phyloP scores from a whole-genome alignment of 2,329 filamentous ascomycete genomes.

The Pseudogymnoascus sp. region DNA sequence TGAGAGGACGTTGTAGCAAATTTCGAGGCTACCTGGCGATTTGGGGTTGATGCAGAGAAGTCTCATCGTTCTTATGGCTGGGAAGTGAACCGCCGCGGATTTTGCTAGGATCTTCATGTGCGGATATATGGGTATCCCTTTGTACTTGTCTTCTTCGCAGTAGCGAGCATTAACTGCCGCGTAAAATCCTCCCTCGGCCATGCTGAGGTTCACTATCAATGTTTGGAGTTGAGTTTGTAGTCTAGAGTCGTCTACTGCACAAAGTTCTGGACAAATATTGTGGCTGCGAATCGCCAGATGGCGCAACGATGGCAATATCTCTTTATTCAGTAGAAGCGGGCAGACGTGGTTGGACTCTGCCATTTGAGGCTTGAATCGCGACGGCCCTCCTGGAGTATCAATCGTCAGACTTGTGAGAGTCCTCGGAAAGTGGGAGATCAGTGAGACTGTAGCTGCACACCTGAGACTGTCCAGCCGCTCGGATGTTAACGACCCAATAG shows the following conservation, averaged over 20 bases:
- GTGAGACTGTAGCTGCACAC: neutral
- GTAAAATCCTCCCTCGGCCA: neutral
- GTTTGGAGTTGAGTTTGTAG: neutral
- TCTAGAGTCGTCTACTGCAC: neutral
- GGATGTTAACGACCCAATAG: neutral
- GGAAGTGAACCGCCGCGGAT: neutral
- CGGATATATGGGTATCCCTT: neutral
- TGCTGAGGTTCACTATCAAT: neutral
- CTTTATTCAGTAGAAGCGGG: neutral
- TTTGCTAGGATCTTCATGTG: neutral
- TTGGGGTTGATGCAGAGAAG: neutral
- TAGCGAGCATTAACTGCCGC: neutral
- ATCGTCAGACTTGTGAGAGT: conserved; percentile 6
- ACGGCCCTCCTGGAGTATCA: neutral
- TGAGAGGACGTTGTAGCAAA: neutral
- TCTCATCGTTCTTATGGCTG: neutral
- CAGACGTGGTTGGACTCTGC: neutral
- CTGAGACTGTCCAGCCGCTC: neutral
- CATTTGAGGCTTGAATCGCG: neutral
- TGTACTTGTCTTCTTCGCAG: neutral
- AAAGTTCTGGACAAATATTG: neutral
- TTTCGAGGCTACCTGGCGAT: neutral
- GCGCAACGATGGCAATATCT: neutral
- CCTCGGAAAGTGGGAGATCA: neutral
- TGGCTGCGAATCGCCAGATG: conserved; percentile 1